Evolutionary conservation across 2,329 filamentous ascomycete species (phyloP), one percentile per base, ranked within the genome.

Genomic region (Cytospora leucostoma): DNA sequence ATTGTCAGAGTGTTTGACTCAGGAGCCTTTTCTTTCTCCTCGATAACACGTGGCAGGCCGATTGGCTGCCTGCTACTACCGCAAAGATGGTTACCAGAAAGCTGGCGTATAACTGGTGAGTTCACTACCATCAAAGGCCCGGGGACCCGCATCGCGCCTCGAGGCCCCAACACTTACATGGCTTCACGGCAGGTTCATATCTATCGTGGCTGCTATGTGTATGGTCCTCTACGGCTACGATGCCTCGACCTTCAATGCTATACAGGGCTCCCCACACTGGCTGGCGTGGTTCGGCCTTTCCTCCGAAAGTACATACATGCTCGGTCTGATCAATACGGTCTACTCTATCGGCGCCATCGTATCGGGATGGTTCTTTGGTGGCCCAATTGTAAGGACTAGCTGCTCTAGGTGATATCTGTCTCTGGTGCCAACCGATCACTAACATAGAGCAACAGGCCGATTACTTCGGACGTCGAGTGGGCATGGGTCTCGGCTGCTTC

Each of bases 151-250:
- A 3, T 8, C 15, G n/a, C 1, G 4, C 7, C 49, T 51, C n/a
- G 12, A 32, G 15, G 54, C 53, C 27, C 27, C 27, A 27, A 27
- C 27, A 27, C 27, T 54, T 6, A 19, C 37, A 4, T 13, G 12
- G 13, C 33, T 11, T 49, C 4, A 57, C 32, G 11, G 51, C 60
- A 84, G 85, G 86, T 90, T 88, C 77, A 85, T 89, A 68, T 88
- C 86, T 65, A 78, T 89, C 57, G 85, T 90, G 67, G 88, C 88
- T 62, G 88, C 88, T 70, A 86, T 87, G 73, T 90, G 87, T 74
- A 91, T 91, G 88, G 87, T 90, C 27, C 80, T 91, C 52, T 91
- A 90, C 72, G 88, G 88, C 63, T 91, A 91, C 72, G 88, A 91
- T 80, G 87, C 88, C 1, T 89, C 87, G 44, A 88, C 90, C 54